These are phyloP conservation scores for Neocatenulostroma microsporum DNA, from an alignment of 2,329 filamentous ascomycete species.

Conservation along the genomic window DNA sequence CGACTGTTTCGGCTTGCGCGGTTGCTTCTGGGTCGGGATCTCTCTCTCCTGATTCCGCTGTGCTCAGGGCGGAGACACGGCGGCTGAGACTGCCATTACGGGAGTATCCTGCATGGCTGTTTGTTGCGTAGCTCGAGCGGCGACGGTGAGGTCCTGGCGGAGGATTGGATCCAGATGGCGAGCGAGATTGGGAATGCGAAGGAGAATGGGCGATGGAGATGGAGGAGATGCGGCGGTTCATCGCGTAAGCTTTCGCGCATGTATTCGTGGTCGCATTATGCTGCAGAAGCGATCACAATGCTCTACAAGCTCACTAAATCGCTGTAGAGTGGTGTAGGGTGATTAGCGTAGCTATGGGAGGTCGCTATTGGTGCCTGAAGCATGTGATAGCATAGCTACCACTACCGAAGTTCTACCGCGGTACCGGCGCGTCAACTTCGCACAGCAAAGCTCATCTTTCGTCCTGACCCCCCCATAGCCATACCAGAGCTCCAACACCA, in stretches of 20 bases:
- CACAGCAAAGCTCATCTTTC: constrained; percentile 1
- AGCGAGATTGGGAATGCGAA: constrained; percentile 14
- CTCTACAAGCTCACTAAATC: too few species aligned
- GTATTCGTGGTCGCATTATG: neutral
- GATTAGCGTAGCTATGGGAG: too few species aligned
- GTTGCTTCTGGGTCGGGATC: constrained; percentile 40
- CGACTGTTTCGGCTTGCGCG: constrained; percentile 62
- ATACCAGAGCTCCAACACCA: too few species aligned
- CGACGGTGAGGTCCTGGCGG: too few species aligned
- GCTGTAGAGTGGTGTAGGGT: too few species aligned
- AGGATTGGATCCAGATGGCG: too few species aligned
- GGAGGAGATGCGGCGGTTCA: constrained; percentile 37
- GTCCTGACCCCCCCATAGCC: too few species aligned
- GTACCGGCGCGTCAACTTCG: constrained; percentile 2
- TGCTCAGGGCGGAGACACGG: constrained; percentile 60
- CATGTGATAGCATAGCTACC: neutral
- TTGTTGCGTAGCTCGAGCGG: constrained; percentile 31
- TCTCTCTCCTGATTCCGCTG: constrained; percentile 52
- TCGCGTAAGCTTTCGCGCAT: constrained; percentile 21
- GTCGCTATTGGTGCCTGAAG: constrained; percentile 6
- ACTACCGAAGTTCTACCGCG: too few species aligned
- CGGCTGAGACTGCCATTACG: constrained; percentile 36
- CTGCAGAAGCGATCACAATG: neutral
- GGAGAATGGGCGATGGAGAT: constrained; percentile 21
- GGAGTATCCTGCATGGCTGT: constrained; percentile 38